Evolutionary conservation across 495 filamentous ascomycete species (phyloP).

Genomic region (Friedmanniomyces endolithicus): DNA sequence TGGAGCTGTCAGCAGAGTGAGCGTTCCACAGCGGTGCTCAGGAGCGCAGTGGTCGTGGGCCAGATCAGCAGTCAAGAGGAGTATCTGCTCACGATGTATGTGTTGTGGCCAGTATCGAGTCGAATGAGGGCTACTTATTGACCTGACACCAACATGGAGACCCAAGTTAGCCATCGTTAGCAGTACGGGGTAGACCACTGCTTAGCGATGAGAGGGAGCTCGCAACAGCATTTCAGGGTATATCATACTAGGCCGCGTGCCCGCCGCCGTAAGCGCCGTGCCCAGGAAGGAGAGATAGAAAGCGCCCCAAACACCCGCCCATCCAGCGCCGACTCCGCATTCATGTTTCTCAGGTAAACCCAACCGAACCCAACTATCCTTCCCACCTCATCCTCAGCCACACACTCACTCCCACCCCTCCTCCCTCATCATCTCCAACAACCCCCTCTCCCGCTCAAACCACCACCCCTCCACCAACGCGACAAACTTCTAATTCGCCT

Average conservation of each 20-base stretch:
- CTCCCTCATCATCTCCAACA: neutral
- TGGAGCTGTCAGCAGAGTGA: neutral
- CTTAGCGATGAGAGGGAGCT: neutral
- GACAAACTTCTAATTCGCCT: conserved; percentile 16
- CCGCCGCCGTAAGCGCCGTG: neutral
- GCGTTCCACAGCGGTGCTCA: neutral
- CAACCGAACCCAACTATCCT: neutral
- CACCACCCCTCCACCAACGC: neutral
- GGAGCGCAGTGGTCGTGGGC: neutral
- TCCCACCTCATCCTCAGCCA: neutral
- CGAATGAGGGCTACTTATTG: neutral
- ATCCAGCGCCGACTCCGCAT: neutral
- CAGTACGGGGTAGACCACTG: neutral
- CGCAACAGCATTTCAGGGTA: conserved; percentile 2
- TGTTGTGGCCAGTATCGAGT: neutral
- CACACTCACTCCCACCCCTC: too few relatives aligned
- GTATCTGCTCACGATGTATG: neutral
- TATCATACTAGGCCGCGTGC: neutral
- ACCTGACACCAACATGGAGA: neutral
- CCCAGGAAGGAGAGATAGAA: neutral
- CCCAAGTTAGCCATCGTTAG: neutral
- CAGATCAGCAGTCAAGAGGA: neutral
- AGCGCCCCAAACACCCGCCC: neutral
- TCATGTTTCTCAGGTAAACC: neutral
- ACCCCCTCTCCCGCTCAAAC: neutral